Evolutionary conservation across 2,329 filamentous ascomycete genomes (phyloP).

Genomic region (Knufia fluminis): DNA sequence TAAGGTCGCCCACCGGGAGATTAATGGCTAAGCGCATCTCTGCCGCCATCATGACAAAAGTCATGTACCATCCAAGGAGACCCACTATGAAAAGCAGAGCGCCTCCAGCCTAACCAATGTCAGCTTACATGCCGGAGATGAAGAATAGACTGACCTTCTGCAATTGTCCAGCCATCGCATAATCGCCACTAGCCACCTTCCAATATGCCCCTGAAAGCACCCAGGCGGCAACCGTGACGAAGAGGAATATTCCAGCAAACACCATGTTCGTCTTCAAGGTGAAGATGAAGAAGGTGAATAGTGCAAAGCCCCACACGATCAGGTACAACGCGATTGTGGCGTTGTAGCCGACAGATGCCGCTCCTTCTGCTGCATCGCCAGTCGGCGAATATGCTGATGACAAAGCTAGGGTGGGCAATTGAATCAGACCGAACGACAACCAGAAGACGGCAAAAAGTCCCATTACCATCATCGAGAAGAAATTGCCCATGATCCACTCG

Average conservation of each 20-base stretch:
- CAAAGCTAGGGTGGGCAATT: slow-evolving; percentile 19
- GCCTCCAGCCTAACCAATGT: slow-evolving; percentile 15
- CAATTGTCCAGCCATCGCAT: slow-evolving; percentile 12
- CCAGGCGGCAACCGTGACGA: slow-evolving; percentile 18
- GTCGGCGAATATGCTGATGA: slow-evolving; percentile 16
- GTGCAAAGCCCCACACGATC: slow-evolving; percentile 21
- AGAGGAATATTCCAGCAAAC: slow-evolving; percentile 19
- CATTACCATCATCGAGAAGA: slow-evolving; percentile 22
- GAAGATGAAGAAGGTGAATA: slow-evolving; percentile 22
- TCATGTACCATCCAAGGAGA: slow-evolving; percentile 21
- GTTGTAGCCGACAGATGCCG: slow-evolving; percentile 17
- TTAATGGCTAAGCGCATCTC: slow-evolving; percentile 20
- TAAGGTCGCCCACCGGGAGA: slow-evolving; percentile 20
- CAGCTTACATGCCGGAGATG: background rate
- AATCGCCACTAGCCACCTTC: slow-evolving; percentile 20
- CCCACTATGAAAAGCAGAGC: slow-evolving; percentile 20
- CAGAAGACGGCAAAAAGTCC: slow-evolving; percentile 21
- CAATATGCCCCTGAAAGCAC: slow-evolving; percentile 21
- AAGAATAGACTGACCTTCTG: slow-evolving; percentile 16
- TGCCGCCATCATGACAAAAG: slow-evolving; percentile 22
- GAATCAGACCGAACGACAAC: slow-evolving; percentile 20
- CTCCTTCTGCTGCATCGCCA: slow-evolving; percentile 15
- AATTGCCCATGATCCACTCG: slow-evolving; percentile 21
- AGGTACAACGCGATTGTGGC: slow-evolving; percentile 21
- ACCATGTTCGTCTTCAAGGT: slow-evolving; percentile 21